Conservation (phyloP, 2,329 filamentous ascomycete species). For the Lachnellula willkommii region DNA sequence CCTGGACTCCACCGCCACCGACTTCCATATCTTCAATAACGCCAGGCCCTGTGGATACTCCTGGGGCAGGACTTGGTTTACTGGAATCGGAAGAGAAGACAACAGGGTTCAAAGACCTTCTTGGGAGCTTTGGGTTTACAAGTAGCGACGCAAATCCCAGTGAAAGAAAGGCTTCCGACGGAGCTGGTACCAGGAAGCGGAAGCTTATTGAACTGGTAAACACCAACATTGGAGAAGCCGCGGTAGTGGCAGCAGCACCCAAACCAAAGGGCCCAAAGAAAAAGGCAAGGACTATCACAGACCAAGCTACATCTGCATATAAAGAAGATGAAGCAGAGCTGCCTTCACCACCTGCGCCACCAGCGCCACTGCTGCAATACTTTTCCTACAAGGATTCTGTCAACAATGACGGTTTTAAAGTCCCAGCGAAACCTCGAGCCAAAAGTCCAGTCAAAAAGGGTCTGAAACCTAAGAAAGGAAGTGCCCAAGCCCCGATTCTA, state of each 20-base stretch:
- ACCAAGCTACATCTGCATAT: conserved; percentile 69
- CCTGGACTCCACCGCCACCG: conserved; percentile 63
- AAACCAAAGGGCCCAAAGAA: conserved; percentile 57
- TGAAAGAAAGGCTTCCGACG: conserved; percentile 8
- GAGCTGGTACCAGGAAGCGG: conserved; percentile 43
- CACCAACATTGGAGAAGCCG: conserved; percentile 25
- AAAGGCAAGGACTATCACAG: conserved; percentile 73
- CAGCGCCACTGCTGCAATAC: conserved; percentile 43
- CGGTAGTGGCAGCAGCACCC: conserved; percentile 30
- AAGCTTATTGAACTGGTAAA: conserved; percentile 50
- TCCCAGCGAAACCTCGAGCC: conserved; percentile 21
- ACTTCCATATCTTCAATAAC: conserved; percentile 27
- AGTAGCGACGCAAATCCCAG: conserved; percentile 15
- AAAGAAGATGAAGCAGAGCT: conserved; percentile 34
- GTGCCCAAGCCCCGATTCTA: conserved; percentile 44
- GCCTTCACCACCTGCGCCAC: conserved; percentile 22
- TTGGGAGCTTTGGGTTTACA: conserved; percentile 38
- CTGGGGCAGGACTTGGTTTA: not conserved
- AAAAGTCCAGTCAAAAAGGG: conserved; percentile 25
- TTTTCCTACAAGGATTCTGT: conserved; percentile 30
- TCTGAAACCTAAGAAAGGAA: conserved; percentile 36
- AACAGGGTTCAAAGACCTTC: conserved; percentile 32
- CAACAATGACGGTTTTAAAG: conserved; percentile 18
- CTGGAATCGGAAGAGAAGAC: conserved; percentile 12
- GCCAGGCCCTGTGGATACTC: not conserved